Base-by-base conservation (phyloP, 1,139 yeast genomes). In the Diutina neorugosa region DNA sequence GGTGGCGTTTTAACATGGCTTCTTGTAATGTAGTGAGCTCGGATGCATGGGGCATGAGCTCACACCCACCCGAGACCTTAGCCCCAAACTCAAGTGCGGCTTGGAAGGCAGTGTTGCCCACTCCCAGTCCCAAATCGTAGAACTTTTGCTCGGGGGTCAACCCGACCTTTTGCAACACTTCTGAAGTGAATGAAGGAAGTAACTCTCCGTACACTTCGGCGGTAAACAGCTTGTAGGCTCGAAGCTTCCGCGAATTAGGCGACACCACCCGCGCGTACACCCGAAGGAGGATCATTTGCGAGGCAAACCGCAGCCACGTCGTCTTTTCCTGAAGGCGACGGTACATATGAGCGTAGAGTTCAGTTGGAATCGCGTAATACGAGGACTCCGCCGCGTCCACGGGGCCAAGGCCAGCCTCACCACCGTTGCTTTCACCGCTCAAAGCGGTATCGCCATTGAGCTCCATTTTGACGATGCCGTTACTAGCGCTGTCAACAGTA, bases 151-250 rank as follows among this genome's bases (percentile, higher is more conserved):
- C 66, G 1, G 82, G 74, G 40, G 69, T 66, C 52, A 89, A 69
- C 1, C 73, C 74, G 47, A 90, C 85, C 62, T 86, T 80, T 4
- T 78, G 71, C 59, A 86, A 81, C 1, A 87, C 84, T 59, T 77
- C 81, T 52, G 89, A 77, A 44, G 87, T 74, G 61, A 90, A 88
- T 4, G 78, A 73, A 0, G 97, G 97, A 62, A 91, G 71, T 54
- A 91, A 69, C 67, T 91, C 98, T 3, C 98, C 98, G 63, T 91
- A 91, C 0, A 89, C 96, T 62, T 84, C 88, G 57, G 88, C 91
- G 3, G 96, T 87, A 63, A 90, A 90, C 0, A 96, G 95, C 62
- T 84, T 82, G 64, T 90, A 90, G 3, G 80, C 75, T 52, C 86
- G 77, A 53, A 90, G 72, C 55, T 79, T 80, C 34, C 74, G 70